Conservation (phyloP, 2,329 filamentous ascomycete genomes). For the Fusarium subglutinans region DNA sequence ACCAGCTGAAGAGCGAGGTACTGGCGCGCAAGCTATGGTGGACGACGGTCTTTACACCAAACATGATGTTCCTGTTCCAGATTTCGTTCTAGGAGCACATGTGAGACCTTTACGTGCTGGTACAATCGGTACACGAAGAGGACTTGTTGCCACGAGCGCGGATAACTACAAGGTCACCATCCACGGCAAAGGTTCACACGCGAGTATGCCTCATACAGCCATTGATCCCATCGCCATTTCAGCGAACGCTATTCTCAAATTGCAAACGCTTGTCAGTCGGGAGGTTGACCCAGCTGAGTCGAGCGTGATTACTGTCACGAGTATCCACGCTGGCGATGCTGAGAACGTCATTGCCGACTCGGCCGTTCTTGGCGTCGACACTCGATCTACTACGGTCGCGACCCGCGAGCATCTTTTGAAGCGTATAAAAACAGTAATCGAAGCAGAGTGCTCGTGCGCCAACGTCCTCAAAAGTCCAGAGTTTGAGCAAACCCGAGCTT, state of each 20-base stretch:
- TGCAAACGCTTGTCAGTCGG: constrained; percentile 46
- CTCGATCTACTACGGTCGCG: constrained; percentile 47
- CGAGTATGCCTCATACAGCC: constrained; percentile 17
- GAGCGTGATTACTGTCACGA: constrained; percentile 56
- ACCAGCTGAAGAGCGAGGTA: constrained; percentile 71
- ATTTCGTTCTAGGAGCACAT: constrained; percentile 51
- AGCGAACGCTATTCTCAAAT: neutral
- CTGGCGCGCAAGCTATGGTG: constrained; percentile 61
- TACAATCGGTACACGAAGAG: constrained; percentile 39
- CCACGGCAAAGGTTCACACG: constrained; percentile 47
- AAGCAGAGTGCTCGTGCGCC: constrained; percentile 62
- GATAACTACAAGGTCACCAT: constrained; percentile 45
- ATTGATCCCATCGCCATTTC: constrained; percentile 17
- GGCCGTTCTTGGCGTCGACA: constrained; percentile 52
- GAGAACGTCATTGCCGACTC: constrained; percentile 57
- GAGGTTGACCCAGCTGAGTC: constrained; percentile 49
- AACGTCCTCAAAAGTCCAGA: constrained; percentile 54
- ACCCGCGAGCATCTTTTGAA: constrained; percentile 48
- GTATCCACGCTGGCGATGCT: constrained; percentile 52
- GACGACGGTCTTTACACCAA: constrained; percentile 49
- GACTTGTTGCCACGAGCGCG: constrained; percentile 37
- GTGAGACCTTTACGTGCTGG: constrained; percentile 46
- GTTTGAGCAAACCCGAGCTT: constrained; percentile 52
- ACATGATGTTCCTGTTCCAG: constrained; percentile 42
- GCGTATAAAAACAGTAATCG: constrained; percentile 55